These are phyloP conservation scores for Diaporthe australafricana DNA, from an alignment of 2,329 filamentous ascomycete genomes.

Conservation along the genomic window DNA sequence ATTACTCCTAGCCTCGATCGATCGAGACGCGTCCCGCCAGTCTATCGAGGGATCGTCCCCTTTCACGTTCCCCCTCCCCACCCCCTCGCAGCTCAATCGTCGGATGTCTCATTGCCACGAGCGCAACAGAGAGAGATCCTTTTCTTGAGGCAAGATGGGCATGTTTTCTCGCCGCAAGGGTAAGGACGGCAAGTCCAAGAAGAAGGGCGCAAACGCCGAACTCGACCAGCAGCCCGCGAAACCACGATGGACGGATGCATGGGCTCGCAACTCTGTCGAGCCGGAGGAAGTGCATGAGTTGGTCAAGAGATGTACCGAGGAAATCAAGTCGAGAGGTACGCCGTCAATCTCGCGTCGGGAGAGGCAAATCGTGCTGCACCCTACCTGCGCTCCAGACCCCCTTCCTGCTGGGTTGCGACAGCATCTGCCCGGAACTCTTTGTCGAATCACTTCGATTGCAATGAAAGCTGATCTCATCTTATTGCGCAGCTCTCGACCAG, in stretches of 20 bases:
- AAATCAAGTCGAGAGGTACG: slow-evolving; percentile 95
- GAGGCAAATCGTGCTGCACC: slow-evolving; percentile 34
- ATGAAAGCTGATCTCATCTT: slow-evolving; percentile 35
- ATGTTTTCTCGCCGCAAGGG: slow-evolving; percentile 74
- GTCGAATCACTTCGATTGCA: slow-evolving; percentile 27
- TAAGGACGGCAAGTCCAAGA: slow-evolving; percentile 80
- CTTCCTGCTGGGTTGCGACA: slow-evolving; percentile 32
- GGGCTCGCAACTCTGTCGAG: slow-evolving; percentile 82
- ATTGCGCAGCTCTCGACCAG: slow-evolving; percentile 78
- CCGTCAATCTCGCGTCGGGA: slow-evolving; percentile 38
- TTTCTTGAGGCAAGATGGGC: slow-evolving; percentile 43
- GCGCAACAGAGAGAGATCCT: slow-evolving; percentile 18
- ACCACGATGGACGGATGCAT: slow-evolving; percentile 89
- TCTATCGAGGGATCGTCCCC: slow-evolving; percentile 33
- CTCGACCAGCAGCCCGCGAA: slow-evolving; percentile 69
- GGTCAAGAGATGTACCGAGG: slow-evolving; percentile 84
- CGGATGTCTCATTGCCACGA: slow-evolving; percentile 37
- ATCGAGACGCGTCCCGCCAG: slow-evolving; percentile 29
- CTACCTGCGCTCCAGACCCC: slow-evolving; percentile 28
- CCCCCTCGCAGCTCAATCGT: slow-evolving; percentile 9
- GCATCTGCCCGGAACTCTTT: slow-evolving; percentile 32
- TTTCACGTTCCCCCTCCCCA: slow-evolving; percentile 9
- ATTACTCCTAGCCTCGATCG: slow-evolving; percentile 9
- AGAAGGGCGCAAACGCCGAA: slow-evolving; percentile 66
- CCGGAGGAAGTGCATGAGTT: slow-evolving; percentile 93